phyloP scores from a whole-genome alignment of 805 yeast species.

The Candida golubevii region DNA sequence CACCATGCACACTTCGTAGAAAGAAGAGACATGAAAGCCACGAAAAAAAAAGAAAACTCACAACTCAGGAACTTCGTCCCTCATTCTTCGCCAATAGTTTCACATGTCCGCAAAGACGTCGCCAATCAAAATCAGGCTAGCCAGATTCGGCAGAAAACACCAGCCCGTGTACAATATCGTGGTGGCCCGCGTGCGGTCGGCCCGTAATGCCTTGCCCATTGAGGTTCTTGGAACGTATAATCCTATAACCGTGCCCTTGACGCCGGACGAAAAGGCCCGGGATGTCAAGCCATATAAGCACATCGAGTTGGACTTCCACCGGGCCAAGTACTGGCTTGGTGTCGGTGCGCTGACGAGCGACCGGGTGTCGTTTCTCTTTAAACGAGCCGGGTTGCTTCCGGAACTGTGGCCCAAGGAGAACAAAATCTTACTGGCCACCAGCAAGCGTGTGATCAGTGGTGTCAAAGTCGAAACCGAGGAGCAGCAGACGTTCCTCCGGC shows the following conservation, averaged over 20 bases:
- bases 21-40: background rate
- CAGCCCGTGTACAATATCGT: conserved; percentile 91
- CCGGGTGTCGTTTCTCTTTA: conserved; percentile 69
- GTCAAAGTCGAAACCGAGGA: conserved; percentile 29
- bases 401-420: conserved; percentile 55
- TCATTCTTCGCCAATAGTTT: no score
- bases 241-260: conserved; percentile 70
- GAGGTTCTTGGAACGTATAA: conserved; percentile 94
- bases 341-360: conserved; percentile 95
- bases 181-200: conserved; percentile 70
- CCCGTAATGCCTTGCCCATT: conserved; percentile 83
- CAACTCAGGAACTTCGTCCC: background rate
- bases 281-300: conserved; percentile 69
- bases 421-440: conserved; percentile 26
- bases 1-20: background rate
- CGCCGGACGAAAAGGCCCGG: conserved; percentile 53
- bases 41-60: background rate
- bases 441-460: conserved; percentile 27
- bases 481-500: conserved; percentile 30
- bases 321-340: conserved; percentile 95
- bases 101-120: conserved; percentile 14
- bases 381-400: conserved; percentile 69
- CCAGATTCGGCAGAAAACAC: conserved; percentile 87
- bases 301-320: conserved; percentile 75
- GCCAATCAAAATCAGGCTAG: conserved; percentile 79